phyloP scores from a whole-genome alignment of 176 grass and related monocot species.

The Avena insularis region DNA sequence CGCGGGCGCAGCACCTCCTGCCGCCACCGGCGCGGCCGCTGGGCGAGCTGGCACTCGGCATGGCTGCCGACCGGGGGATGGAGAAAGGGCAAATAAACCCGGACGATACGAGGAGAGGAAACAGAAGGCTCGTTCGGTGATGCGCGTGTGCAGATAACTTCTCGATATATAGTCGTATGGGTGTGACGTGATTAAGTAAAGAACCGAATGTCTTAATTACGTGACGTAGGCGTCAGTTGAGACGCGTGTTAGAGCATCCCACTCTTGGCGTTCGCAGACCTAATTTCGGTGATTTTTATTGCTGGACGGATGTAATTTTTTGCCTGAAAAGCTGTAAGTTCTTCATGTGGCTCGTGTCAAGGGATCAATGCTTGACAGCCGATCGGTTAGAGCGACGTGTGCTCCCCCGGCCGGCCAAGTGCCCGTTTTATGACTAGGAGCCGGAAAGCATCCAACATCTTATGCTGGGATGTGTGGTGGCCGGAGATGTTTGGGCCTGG shows the following conservation, averaged over 20 bases:
- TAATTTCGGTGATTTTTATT: no score
- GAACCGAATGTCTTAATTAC: neutral
- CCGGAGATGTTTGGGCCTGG: no score
- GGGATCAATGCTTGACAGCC: no score
- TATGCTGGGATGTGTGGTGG: no score
- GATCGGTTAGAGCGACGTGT: no score
- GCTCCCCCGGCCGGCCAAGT: no score
- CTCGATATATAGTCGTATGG: neutral
- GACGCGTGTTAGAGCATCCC: neutral
- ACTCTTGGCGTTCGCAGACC: no score
- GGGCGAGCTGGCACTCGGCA: conserved; percentile 48
- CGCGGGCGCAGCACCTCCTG: conserved; percentile 38
- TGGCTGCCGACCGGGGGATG: conserved; percentile 6
- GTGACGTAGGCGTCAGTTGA: neutral
- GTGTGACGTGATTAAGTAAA: conserved; percentile 26
- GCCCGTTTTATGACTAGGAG: no score
- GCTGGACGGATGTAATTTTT: no score
- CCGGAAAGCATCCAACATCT: no score
- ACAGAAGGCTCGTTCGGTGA: neutral
- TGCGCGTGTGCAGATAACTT: conserved; percentile 11
- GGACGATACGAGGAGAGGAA: conserved; percentile 14
- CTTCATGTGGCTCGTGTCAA: no score
- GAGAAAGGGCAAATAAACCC: neutral
- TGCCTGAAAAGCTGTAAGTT: no score
- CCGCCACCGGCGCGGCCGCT: conserved; percentile 12